These are phyloP conservation scores for Salix arbutifolia DNA, from an alignment of 345 rosid genomes.

Conservation along the genomic window DNA sequence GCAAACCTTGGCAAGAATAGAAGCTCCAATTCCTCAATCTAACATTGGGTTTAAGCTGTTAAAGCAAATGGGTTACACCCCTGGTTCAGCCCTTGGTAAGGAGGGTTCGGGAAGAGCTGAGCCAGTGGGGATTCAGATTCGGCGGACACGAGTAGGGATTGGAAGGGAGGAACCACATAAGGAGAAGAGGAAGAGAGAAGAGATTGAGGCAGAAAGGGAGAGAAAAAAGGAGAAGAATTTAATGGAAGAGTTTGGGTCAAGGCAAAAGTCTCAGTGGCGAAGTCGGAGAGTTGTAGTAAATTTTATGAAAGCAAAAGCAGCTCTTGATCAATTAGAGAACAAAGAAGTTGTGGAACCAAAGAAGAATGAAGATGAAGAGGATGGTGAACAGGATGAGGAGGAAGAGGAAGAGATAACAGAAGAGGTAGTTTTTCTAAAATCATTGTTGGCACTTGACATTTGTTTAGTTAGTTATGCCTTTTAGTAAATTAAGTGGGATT, in stretches of 20 bases:
- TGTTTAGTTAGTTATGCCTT: not conserved
- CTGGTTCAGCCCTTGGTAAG: conserved; percentile 84
- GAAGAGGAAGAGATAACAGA: conserved; percentile 72
- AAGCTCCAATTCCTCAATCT: conserved; percentile 74
- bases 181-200: conserved; percentile 75
- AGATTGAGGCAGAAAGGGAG: conserved; percentile 49
- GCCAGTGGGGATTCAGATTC: conserved; percentile 75
- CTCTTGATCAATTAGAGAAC: conserved; percentile 87
- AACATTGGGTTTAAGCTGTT: conserved; percentile 86
- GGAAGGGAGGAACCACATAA: conserved; percentile 79
- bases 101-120: conserved; percentile 65
- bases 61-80: conserved; percentile 90
- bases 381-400: conserved; percentile 45
- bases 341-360: conserved; percentile 52
- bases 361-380: conserved; percentile 57
- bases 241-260: conserved; percentile 73
- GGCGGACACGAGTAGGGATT: conserved; percentile 82
- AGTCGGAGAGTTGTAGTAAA: conserved; percentile 58
- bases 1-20: conserved; percentile 60
- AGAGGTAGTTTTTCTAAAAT: conserved; percentile 42
- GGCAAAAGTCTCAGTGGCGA: conserved; percentile 83
- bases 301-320: conserved; percentile 73
- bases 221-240: conserved; percentile 55
- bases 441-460: not conserved
- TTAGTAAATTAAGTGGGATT: not conserved